Conservation (phyloP, 2,329 filamentous ascomycete species). For the Phoma sp. region DNA sequence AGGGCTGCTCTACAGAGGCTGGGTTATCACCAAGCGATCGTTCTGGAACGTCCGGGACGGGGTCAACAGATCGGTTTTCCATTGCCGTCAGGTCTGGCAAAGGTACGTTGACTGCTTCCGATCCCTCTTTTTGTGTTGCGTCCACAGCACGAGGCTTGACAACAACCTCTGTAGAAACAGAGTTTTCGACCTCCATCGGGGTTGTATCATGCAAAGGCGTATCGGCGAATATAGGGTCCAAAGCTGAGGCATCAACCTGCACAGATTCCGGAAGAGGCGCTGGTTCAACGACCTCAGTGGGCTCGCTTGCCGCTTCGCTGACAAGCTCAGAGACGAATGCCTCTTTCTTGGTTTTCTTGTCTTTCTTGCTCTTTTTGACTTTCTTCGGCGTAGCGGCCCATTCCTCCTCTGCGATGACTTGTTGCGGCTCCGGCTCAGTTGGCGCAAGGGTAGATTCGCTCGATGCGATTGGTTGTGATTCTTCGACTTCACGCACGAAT, state of each 20-base stretch:
- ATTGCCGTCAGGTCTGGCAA: not conserved
- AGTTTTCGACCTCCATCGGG: not conserved
- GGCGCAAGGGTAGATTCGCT: no score
- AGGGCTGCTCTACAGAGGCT: not conserved
- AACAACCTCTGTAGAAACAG: not conserved
- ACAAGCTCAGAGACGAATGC: slow-evolving; percentile 15
- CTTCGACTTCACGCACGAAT: no score
- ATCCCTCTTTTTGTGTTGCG: not conserved
- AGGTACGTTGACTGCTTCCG: not conserved
- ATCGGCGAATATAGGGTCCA: not conserved
- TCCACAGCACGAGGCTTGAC: not conserved
- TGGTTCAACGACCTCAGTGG: slow-evolving; percentile 1
- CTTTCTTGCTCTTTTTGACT: slow-evolving; percentile 39
- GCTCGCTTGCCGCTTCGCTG: slow-evolving; percentile 6
- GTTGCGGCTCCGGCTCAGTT: slow-evolving; percentile 12
- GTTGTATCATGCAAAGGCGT: slow-evolving; percentile 1
- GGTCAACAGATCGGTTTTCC: not conserved
- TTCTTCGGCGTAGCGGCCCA: slow-evolving; percentile 27
- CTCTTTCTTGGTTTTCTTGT: slow-evolving; percentile 37
- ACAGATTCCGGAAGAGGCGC: not conserved
- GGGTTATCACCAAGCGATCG: not conserved
- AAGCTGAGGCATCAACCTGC: not conserved
- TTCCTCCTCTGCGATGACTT: slow-evolving; percentile 24
- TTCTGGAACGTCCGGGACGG: not conserved
- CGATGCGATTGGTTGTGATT: no score